Percentiles rank a stretch among this genome's conserved stretches.
Conservation (phyloP, 495 filamentous ascomycete species). For the Podospora tetraspora region DNA sequence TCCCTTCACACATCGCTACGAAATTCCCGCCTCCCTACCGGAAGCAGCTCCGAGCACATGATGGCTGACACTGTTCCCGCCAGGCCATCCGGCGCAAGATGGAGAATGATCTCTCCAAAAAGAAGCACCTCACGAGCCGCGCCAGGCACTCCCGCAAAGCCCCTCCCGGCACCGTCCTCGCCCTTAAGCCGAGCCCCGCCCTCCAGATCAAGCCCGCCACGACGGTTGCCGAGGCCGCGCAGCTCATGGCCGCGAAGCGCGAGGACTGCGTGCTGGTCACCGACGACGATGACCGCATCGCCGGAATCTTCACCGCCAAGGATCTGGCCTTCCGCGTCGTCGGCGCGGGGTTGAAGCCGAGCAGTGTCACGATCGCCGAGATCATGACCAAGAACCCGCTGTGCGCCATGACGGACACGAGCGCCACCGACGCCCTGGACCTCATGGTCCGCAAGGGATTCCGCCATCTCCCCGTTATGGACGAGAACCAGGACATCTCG, state of each 20-base stretch:
- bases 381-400: constrained; percentile 99
- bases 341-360: constrained; percentile 84
- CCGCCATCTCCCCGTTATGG: constrained; percentile 96
- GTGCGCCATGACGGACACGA: constrained; percentile 94
- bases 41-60: constrained; percentile 2
- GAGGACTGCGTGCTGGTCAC: constrained; percentile 99
- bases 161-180: constrained; percentile 90
- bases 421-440: constrained; percentile 93
- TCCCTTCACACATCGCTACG: neutral
- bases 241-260: constrained; percentile 97
- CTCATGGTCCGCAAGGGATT: constrained; percentile 98
- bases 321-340: constrained; percentile 97
- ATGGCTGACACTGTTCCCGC: constrained; percentile 26
- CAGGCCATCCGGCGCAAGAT: constrained; percentile 95
- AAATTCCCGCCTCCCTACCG: neutral
- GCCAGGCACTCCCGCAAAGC: constrained; percentile 84
- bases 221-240: constrained; percentile 92
- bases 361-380: constrained; percentile 84
- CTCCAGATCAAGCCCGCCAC: constrained; percentile 96
- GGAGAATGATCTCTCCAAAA: constrained; percentile 96
- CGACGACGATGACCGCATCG: constrained; percentile 94
- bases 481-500: constrained; percentile 98
- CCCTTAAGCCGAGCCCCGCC: constrained; percentile 88
- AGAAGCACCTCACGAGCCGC: constrained; percentile 71
- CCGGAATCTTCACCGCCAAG: constrained; percentile 98